Evolutionary conservation across 2,329 filamentous ascomycete genomes (phyloP), one percentile per base, ranked within the genome.

Genomic region (Phyllosticta capitalensis): DNA sequence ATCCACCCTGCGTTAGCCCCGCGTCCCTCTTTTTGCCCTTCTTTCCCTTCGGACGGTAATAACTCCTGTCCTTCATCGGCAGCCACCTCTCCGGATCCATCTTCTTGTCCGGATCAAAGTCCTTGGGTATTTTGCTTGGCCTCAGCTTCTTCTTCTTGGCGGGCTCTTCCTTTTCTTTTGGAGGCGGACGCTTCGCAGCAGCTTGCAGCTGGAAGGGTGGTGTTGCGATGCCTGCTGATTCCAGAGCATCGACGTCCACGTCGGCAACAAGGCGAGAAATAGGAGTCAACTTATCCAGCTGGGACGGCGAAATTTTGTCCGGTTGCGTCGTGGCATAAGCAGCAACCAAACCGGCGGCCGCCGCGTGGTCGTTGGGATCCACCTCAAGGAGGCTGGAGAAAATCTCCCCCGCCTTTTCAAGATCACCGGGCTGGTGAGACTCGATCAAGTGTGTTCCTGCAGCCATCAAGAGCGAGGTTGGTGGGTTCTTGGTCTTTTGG

Each of bases 61-160:
- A 89, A 66, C 89, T 94, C 60, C 94, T 83, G 71, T 99, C 94
- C 56, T 88, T 85, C 67, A 97, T 79, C 12, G 94, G 92, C 62
- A 99, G 75, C 94, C 94, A 99, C 63, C 94, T 82, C 75, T 99
- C 94, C 0, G 90, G 86, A 72, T 99, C 94, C 33, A 89, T 83
- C 64, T 85, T 86, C 78, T 91, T 95, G 66, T 81, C 83, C 56
- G 89, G 82, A 61, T 90, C 89, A 68, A 84, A 89, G 67, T 86
- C 81, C 74, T 89, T 90, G 30, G 88, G 88, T 67, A 89, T 77
- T 65, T 83, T 83, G 60, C 78, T 81, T 69, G 81, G 79, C 54
- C 80, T 76, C 38, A 81, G 78, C 67, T 81, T 82, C 68, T 83
- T 84, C 61, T 81, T 76, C 68, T 83, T 84, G 67, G 83, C 83